Evolutionary conservation across 75 land plant genomes (phyloP), one percentile per base, ranked within the genome.

Genomic region (Picea glauca): DNA sequence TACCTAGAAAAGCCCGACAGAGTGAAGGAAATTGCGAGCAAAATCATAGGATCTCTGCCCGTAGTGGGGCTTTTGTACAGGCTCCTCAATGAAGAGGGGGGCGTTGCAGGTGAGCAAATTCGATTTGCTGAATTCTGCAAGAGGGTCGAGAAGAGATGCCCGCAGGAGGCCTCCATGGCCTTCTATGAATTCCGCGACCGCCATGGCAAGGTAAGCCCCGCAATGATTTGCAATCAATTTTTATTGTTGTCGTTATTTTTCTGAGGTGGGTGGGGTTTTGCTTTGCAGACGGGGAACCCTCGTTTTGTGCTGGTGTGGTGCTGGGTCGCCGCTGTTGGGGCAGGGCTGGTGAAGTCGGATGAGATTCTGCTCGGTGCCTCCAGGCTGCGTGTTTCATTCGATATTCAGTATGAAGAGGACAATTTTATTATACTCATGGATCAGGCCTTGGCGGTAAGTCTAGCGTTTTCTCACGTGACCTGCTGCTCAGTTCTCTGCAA

Each of bases 311-410:
- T 97, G 33, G 26, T 91, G 9, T 97, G 98, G 80, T 97, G 99
- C 77, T 97, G 99, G 99, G 80, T 94, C 78, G 93, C 96, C 15
- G 98, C 98, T 3, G 81, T 97, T 18, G 98, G 99, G 66, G 99
- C 93, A 72, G 98, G 98, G n/a, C 78, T 95, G 13, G 87, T 97
- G 58, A 97, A 93, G 80, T 88, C 91, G 21, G 99, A 97, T 87
- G 99, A 97, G 59, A 87, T 97, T 46, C 62, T 90, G 60, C 87
- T 90, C 58, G 93, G 91, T 30, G 98, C 90, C 26, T 83, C 88
- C 13, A 89, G 99, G 83, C 88, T 97, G 67, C 86, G 98, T 14
- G 75, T 88, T 75, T 93, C 98, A 11, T 85, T 89, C 79, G 98
- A 97, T 83, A 83, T 95, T 73, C 90, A 90, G 73, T 97, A 91